These are phyloP conservation scores for Annulohypoxylon stygium DNA, from an alignment of 495 filamentous ascomycete genomes.

Conservation along the genomic window DNA sequence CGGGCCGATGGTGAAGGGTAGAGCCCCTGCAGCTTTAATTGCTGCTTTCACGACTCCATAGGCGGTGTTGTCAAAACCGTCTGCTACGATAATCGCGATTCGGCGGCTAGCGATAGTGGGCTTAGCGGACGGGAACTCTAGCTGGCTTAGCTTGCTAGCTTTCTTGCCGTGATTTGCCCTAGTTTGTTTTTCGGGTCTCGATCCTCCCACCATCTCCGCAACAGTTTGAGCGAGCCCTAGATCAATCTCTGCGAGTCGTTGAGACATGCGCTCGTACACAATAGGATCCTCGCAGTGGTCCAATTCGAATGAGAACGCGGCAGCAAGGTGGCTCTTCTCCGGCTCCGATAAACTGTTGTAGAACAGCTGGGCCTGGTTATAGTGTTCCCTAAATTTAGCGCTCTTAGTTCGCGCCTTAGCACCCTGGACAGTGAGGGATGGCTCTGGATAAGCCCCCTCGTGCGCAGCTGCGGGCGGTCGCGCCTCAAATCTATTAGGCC, in stretches of 20 bases:
- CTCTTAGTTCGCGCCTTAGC: conserved; percentile 77
- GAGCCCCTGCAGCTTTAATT: conserved; percentile 70
- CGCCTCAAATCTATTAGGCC: conserved; percentile 82
- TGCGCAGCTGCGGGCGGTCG: conserved; percentile 69
- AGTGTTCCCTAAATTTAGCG: conserved; percentile 86
- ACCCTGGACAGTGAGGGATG: conserved; percentile 73
- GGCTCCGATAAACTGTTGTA: conserved; percentile 81
- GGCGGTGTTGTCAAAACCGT: conserved; percentile 79
- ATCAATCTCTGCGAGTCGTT: conserved; percentile 80
- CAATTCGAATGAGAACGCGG: conserved; percentile 84
- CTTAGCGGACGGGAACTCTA: conserved; percentile 70
- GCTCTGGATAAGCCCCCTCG: conserved; percentile 77
- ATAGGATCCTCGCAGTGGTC: conserved; percentile 89
- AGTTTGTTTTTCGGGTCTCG: conserved; percentile 64
- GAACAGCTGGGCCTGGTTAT: conserved; percentile 77
- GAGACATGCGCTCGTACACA: conserved; percentile 79
- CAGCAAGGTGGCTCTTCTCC: conserved; percentile 78
- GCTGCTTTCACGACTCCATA: conserved; percentile 74
- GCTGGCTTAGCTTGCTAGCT: conserved; percentile 74
- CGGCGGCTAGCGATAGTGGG: conserved; percentile 79
- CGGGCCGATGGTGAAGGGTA: conserved; percentile 79
- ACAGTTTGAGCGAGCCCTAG: conserved; percentile 77
- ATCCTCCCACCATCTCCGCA: conserved; percentile 75
- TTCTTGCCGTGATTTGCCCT: conserved; percentile 75
- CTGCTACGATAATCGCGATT: conserved; percentile 83